Evolutionary conservation across 768 basidiomycete genomes (phyloP), one percentile per base, ranked within the genome.

Genomic region (Calvatia gigantea): DNA sequence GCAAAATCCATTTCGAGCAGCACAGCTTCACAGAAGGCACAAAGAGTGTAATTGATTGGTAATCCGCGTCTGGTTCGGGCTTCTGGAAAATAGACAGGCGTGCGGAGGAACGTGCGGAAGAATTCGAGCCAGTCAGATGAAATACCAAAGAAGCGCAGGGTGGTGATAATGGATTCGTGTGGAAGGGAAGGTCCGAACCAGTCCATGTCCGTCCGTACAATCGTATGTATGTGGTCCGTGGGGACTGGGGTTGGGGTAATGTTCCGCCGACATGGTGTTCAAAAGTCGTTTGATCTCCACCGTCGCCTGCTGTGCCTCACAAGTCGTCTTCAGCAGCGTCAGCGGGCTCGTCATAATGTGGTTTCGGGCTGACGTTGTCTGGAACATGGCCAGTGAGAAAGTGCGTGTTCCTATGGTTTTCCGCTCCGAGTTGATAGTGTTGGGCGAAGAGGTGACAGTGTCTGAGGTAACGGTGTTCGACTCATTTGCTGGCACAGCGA

Each of bases 1-100:
- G 76, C 75, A 51, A 75, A 75, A 58, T 80, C 77, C 76, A 80
- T 76, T 19, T 64, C 68, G 59, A 76, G 78, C 31, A 78, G 51
- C 12, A 77, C 50, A 2, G 64, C 65, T 58, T 80, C 77, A 50
- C 69, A 76, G 5, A 77, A 61, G 1, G 65, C 68, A 52, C 74
- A 73, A 28, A 79, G 64, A 1, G 74, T 66, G 51, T 78, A 74
- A 42, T 68, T 67, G 60, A 76, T 72, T 0, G 78, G 77, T 1
- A 73, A 75, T 19, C 78, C 78, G 6, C 77, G 68, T 12, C 35
- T 11, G 4, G 70, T 61, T 17, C 69, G 71, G 6, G 67, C 51
- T 2, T 67, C 69, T 19, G 65, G 64, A 64, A 70, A 76, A 17
- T 66, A 67, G 35, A 71, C 60, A 7, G 65, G 71, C 6, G 67